Base-by-base conservation (phyloP, 331 rosid genomes). In the Ulmus americana region DNA sequence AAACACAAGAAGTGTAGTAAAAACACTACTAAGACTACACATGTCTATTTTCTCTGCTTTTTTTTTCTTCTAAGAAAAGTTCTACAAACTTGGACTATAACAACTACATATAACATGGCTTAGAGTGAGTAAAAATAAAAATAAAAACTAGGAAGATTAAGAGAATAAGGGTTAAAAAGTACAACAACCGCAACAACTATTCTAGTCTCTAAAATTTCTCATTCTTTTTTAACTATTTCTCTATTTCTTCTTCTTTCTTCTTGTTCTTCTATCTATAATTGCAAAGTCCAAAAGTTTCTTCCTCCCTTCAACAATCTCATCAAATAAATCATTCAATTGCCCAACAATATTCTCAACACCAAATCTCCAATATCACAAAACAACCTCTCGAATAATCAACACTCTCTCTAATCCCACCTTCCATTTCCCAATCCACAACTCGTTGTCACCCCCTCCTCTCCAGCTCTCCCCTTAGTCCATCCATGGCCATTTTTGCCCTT, bases 231-330 rank as follows among this genome's bases (percentile, higher is more conserved):
- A 51, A 41, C 61, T 57, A 69, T 68, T 60, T 64, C 45, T 59
- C 41, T 53, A 68, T 28, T 52, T 4, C 6, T 8, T 47, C 6
- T 45, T 50, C 43, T 28, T 6, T 10, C 22, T 20, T 20, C 2
- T 20, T 20, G 22, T 44, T 38, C 69, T 20, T 20, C 22, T 74
- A 86, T 79, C 95, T 87, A 77, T 90, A 95, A 69, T 96, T 85
- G 86, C 97, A 90, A 67, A 94, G 87, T 83, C 87, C 97, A 84
- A 81, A 67, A 90, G 97, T 91, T 83, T 94, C 88, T 94, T 94
- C 81, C 99, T 87, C 12, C 96, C 97, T 73, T 94, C 97, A 56
- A 94, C 96, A 72, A 90, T 90, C 77, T 94, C 99, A 75, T 94
- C 99, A 67, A 94, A 77, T 86, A 94, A 94, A 85, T 94, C 97